Base-by-base conservation (phyloP, 2,329 filamentous ascomycete genomes). In the Colletotrichum cordylinicola region DNA sequence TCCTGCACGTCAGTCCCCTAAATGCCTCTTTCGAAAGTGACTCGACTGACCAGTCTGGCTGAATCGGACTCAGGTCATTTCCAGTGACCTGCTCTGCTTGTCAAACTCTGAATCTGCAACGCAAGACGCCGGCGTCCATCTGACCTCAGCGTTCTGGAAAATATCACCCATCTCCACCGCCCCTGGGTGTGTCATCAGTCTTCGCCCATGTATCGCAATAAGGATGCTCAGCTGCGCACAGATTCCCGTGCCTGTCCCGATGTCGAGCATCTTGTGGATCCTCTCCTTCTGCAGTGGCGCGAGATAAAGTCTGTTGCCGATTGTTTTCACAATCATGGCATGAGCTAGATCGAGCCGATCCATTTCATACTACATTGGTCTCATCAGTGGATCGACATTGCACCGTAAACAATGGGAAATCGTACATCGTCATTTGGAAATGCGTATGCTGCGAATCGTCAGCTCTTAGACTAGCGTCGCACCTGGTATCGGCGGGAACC, bases 161-260 rank as follows among this genome's bases (percentile, higher is more conserved):
- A 52, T 8, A 21, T 52, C 43, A 21, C 43, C 43, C 43, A 52
- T 52, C 10, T 52, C 43, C 10, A 52, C 43, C 6, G 43, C 43
- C 43, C 43, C 43, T 52, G 4, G 2, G 18, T 10, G 18, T 10
- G 0, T 52, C 6, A 13, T 52, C n/a, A 52, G 43, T 10, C n/a
- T 2, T 21, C n/a, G 2, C 43, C 2, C n/a, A 4, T 0, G 10
- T 52, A 2, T 35, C 0, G 10, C 1, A 39, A 2, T 10, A 0
- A 15, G n/a, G 5, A 8, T 1, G 2, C 31, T 52, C n/a, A 13
- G 4, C 27, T 13, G 1, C 37, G 6, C 12, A 65, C 62, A 65
- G 2, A 65, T 65, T 4, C 62, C 62, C 1, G 37, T 65, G 4
- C 62, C 62, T 4, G 62, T 43, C 0, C 62, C 62, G 3, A 65